Base-by-base conservation (phyloP, 148 eudicot species). In the Salicornia ramosissima region DNA sequence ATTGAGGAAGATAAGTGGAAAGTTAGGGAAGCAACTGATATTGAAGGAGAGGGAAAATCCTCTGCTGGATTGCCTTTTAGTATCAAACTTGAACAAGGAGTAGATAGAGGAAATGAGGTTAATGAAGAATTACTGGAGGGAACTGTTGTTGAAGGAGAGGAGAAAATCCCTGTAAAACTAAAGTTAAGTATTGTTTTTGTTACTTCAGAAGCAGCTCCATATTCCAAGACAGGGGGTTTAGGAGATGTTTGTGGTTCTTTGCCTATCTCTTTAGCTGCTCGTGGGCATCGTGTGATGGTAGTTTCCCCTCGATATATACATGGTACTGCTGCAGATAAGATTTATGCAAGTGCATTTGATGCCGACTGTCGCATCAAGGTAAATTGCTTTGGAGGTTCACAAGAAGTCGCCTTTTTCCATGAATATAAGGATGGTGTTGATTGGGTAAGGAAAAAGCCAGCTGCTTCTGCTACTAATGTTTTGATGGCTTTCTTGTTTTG, bases 181-280 rank as follows among this genome's bases (percentile, higher is more conserved):
- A 86, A 79, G n/a, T 76, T 63, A 68, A 94, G 69, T 74, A 71
- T 94, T 9, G 79, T 94, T 22, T 91, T 86, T 69, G 91, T 86
- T 57, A 87, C 96, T 51, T 74, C 99, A 65, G 99, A 94, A 70
- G 97, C 86, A 42, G 90, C 96, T 25, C 99, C 99, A 54, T 94
- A 94, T 83, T 94, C 97, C 26, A 94, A 94, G 82, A 94, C 97
- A 5, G 99, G 99, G 68, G 99, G 99, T 50, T 68, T 94, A 70
- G 99, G 96, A 72, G 99, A 94, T 83, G 99, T 94, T 64, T 94
- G 97, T 87, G 99, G 99, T 56, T 94, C 99, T 64, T 83, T 94
- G 73, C 99, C 99, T 34, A 79, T 89, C 71, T 85, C 99, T 60
- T 75, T 94, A 47, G 99, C 99, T 70, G 85, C 77, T 15, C 88